Percentiles rank a stretch among this genome's conserved stretches.
These are phyloP conservation scores for Albizia julibrissin DNA, from an alignment of 306 rosid species.

Conservation along the genomic window DNA sequence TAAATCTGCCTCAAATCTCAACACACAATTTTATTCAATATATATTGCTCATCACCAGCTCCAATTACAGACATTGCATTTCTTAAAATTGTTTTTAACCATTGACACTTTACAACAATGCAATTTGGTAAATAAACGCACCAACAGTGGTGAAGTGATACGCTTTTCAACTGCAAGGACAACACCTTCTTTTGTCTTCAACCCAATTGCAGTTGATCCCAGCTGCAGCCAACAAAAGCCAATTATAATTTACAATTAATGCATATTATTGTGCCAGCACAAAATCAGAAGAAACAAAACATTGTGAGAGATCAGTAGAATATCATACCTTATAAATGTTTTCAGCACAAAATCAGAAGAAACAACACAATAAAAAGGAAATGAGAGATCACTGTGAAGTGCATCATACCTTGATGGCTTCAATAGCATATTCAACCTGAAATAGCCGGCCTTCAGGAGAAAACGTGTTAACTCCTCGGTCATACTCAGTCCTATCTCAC, in stretches of 20 bases:
- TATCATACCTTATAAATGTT: background rate
- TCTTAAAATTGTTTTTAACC: background rate
- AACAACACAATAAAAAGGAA: background rate
- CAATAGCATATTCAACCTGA: slow-evolving; percentile 99
- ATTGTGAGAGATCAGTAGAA: background rate
- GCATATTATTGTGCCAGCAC: background rate
- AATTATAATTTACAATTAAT: background rate
- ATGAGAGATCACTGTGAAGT: background rate
- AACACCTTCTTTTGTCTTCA: slow-evolving; percentile 94
- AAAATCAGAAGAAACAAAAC: background rate
- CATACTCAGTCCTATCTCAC: slow-evolving; percentile 86
- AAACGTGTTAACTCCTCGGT: slow-evolving; percentile 96
- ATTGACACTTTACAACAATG: background rate
- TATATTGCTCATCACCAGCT: background rate
- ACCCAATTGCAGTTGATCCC: slow-evolving; percentile 94
- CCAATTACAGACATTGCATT: background rate
- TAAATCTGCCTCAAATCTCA: background rate
- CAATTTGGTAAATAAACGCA: slow-evolving; percentile 27
- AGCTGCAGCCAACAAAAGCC: slow-evolving; percentile 48
- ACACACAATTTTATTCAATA: background rate
- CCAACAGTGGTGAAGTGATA: slow-evolving; percentile 95
- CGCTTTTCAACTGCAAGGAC: slow-evolving; percentile 98
- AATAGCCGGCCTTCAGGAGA: slow-evolving; percentile 96
- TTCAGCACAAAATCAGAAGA: too few species aligned
- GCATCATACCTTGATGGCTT: slow-evolving; percentile 79